These are phyloP conservation scores for Termitomyces sp. DNA, from an alignment of 768 basidiomycete species.

Conservation along the genomic window DNA sequence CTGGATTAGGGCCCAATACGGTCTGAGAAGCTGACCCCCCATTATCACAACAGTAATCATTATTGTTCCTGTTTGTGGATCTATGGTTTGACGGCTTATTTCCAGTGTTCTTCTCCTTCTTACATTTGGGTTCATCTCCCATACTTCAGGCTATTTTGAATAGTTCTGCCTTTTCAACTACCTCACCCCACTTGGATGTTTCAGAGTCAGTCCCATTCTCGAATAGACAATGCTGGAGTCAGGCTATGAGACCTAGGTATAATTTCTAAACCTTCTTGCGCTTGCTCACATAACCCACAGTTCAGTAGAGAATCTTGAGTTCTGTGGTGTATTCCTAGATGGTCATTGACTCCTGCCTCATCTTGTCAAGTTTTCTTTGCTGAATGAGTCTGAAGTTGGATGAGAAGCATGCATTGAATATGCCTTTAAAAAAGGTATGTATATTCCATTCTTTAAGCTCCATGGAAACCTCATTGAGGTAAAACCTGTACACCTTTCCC, in stretches of 20 bases:
- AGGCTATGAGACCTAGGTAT: not conserved
- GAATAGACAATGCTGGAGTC: not conserved
- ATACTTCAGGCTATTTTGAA: not conserved
- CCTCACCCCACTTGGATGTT: not conserved
- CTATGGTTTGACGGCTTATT: not conserved
- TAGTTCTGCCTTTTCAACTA: not conserved
- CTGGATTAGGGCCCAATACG: no score
- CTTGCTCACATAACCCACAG: not conserved
- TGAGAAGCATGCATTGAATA: no score
- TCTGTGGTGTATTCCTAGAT: no score
- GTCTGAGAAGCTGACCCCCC: no score
- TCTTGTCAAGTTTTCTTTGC: no score
- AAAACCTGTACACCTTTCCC: not conserved
- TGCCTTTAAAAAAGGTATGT: no score
- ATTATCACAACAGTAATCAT: no score
- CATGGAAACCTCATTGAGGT: not conserved
- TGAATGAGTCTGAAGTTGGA: no score
- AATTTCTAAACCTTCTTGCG: not conserved
- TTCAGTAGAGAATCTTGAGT: not conserved
- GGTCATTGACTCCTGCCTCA: no score
- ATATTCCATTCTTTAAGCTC: no score
- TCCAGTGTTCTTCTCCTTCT: not conserved
- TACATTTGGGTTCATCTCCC: not conserved
- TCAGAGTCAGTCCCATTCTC: not conserved
- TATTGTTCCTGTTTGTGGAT: no score